Evolutionary conservation across 345 rosid genomes (phyloP), one percentile per base, ranked within the genome.

Genomic region (Clausena lansium): DNA sequence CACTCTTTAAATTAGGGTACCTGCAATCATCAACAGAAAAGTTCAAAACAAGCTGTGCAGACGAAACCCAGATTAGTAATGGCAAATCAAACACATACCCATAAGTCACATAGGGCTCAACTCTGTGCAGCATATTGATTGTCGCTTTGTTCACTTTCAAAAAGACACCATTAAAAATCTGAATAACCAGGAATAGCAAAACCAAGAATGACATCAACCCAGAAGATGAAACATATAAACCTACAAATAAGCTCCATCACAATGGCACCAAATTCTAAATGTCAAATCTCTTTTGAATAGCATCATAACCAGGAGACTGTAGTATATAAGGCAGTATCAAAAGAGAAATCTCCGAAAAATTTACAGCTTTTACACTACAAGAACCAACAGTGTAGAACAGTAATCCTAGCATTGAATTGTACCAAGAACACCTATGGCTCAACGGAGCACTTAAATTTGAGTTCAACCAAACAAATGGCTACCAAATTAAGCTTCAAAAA

Each of bases 111-210:
- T 93, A 95, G 24, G 98, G 99, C 78, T 92, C 98, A 82, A 95
- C 97, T 64, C 97, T 83, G 76, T 89, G 98, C 52, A 95, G 91
- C 99, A 93, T 93, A 74, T 95, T 93, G 86, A 93, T 63, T 22
- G 98, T 93, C 24, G 98, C 97, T 71, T 91, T 91, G 91, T 91
- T 95, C 24, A 95, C 98, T 80, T 92, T 95, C 22, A 95, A 88
- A 79, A 95, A 92, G 19, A 93, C 99, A 5, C 99, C 99, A 60
- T 93, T 95, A 76, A 93, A 95, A 6, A 95, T 95, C 99, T 93
- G 88, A 22, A 11, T 45, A 76, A 24, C 35, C n/a, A n/a, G 22
- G 28, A 57, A 17, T 74, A 74, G 27, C 20, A 73, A 73, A 25
- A 60, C 15, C 10, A n/a, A 58, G 39, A 33, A 36, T 66, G 39